A percentile compares a stretch with the other conserved stretches of the same genome.
phyloP scores from a whole-genome alignment of 2,329 filamentous ascomycete genomes.

The Colletotrichum sidae region DNA sequence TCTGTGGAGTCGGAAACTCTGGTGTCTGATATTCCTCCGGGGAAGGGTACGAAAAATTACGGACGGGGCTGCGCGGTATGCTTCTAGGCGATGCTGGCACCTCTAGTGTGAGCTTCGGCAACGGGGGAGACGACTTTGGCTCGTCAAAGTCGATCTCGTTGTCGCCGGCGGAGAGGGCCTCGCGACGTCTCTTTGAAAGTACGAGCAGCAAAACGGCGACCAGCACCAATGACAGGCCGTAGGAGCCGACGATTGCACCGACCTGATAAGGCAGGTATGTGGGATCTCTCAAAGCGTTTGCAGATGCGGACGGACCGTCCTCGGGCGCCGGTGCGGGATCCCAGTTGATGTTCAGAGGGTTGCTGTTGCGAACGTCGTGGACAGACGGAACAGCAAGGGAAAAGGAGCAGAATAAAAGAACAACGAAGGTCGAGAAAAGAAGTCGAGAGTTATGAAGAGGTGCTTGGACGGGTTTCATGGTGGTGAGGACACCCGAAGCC shows the following conservation, averaged over 20 bases:
- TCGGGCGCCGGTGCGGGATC: constrained; percentile 69
- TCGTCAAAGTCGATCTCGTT: constrained; percentile 60
- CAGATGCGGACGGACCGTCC: constrained; percentile 70
- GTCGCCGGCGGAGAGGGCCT: constrained; percentile 64
- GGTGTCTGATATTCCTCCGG: constrained; percentile 51
- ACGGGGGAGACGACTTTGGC: constrained; percentile 39
- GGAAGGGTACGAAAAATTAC: constrained; percentile 65
- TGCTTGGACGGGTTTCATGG: constrained; percentile 53
- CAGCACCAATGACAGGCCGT: constrained; percentile 81
- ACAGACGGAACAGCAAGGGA: constrained; percentile 46
- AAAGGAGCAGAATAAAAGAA: constrained; percentile 43
- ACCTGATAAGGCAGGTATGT: constrained; percentile 83
- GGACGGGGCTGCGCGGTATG: constrained; percentile 44
- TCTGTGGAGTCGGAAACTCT: constrained; percentile 42
- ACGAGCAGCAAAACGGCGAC: constrained; percentile 75
- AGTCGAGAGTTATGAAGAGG: constrained; percentile 43
- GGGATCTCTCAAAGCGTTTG: constrained; percentile 63
- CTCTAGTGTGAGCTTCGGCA: constrained; percentile 40
- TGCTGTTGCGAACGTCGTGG: constrained; percentile 42
- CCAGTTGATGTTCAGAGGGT: constrained; percentile 62
- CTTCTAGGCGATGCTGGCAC: constrained; percentile 40
- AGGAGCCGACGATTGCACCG: constrained; percentile 84
- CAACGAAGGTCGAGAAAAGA: constrained; percentile 37
- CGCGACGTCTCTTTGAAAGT: constrained; percentile 67
- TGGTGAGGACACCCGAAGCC: constrained; percentile 47